Conservation (phyloP, 2,329 filamentous ascomycete species). For the Acephala macrosclerotiorum region DNA sequence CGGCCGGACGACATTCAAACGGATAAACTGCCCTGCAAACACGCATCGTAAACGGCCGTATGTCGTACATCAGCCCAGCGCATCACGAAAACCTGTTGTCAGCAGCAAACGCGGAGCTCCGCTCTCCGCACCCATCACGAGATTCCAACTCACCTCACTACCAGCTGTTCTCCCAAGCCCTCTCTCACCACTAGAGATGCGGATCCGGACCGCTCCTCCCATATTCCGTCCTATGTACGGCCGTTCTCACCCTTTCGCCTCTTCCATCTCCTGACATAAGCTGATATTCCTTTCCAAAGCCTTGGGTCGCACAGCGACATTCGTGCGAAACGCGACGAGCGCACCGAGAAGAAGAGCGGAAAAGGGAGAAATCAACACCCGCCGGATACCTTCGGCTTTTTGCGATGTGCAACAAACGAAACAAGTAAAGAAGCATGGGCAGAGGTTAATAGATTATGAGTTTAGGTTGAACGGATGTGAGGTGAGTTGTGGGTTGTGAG, state of each 20-base stretch:
- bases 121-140: neutral
- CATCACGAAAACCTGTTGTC: neutral
- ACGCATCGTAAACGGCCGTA: no score
- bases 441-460: neutral
- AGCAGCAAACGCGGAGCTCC: neutral
- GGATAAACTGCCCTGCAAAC: no score
- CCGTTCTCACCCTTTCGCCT: neutral
- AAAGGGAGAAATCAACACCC: conserved; percentile 12
- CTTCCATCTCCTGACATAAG: neutral
- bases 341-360: neutral
- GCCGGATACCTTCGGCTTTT: conserved; percentile 25
- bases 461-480: neutral
- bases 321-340: neutral
- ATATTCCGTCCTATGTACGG: neutral
- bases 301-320: neutral
- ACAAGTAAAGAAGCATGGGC: neutral
- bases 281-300: neutral
- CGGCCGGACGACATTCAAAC: no score
- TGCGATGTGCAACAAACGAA: conserved; percentile 27
- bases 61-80: no score
- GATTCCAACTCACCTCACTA: neutral
- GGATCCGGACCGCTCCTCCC: neutral
- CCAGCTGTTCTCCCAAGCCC: neutral
- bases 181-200: neutral
- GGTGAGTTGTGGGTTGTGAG: neutral